Evolutionary conservation across 805 yeast species (phyloP).

Genomic region (Naumovozyma dairenensis): DNA sequence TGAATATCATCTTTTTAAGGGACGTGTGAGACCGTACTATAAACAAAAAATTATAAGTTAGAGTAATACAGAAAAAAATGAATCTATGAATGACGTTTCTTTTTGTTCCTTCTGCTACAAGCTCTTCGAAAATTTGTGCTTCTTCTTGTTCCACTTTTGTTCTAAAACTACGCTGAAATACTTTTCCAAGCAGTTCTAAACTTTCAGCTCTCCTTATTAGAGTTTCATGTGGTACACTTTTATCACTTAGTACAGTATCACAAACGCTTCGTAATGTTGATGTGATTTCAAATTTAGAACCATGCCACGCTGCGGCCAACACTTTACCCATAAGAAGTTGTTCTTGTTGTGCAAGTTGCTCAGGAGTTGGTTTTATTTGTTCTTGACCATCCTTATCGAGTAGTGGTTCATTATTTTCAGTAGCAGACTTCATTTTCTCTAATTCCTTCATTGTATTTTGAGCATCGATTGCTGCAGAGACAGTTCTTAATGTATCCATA

Average conservation of each 20-base stretch:
- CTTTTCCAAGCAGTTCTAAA: conserved; percentile 50
- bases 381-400: conserved; percentile 42
- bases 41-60: too few species aligned
- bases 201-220: conserved; percentile 55
- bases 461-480: conserved; percentile 68
- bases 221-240: conserved; percentile 36
- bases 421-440: conserved; percentile 53
- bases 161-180: conserved; percentile 49
- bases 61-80: background rate
- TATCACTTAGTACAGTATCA: conserved; percentile 52
- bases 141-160: conserved; percentile 65
- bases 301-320: conserved; percentile 77
- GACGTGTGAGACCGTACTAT: too few species aligned
- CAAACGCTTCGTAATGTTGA: conserved; percentile 64
- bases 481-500: conserved; percentile 60
- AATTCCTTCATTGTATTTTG: conserved; percentile 69
- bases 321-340: conserved; percentile 70
- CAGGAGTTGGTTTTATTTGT: conserved; percentile 48
- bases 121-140: conserved; percentile 66
- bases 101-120: conserved; percentile 45
- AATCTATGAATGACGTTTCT: conserved; percentile 18
- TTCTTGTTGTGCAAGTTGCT: conserved; percentile 61
- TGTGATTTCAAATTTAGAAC: conserved; percentile 69
- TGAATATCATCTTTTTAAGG: too few species aligned
- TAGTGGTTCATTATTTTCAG: conserved; percentile 30